These are phyloP conservation scores for Stachybotrys echinatus DNA, from an alignment of 2,329 filamentous ascomycete genomes.

Conservation along the genomic window DNA sequence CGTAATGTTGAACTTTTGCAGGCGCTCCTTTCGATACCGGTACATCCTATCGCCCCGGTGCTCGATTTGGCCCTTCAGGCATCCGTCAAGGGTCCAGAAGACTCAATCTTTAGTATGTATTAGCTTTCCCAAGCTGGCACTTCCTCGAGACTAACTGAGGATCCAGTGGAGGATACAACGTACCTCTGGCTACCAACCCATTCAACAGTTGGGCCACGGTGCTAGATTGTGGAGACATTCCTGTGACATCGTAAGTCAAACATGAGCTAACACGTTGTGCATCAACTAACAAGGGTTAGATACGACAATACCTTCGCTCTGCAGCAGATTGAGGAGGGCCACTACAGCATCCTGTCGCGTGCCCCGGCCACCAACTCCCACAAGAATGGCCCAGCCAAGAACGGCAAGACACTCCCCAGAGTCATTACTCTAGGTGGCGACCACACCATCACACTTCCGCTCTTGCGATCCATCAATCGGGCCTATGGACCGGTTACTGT, in stretches of 20 bases:
- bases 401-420: slow-evolving; percentile 71
- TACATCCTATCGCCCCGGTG: slow-evolving; percentile 78
- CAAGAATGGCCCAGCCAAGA: slow-evolving; percentile 62
- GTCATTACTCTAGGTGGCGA: slow-evolving; percentile 71
- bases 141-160: not conserved
- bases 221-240: slow-evolving; percentile 79
- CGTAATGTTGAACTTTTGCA: slow-evolving; percentile 19
- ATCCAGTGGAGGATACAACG: slow-evolving; percentile 77
- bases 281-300: slow-evolving; percentile 30
- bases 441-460: slow-evolving; percentile 56
- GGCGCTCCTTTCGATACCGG: slow-evolving; percentile 82
- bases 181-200: slow-evolving; percentile 72
- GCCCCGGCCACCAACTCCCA: slow-evolving; percentile 63
- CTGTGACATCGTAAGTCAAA: slow-evolving; percentile 67
- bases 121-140: not conserved
- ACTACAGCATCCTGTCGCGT: slow-evolving; percentile 69
- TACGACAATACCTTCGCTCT: slow-evolving; percentile 81
- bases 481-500: slow-evolving; percentile 57
- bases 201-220: slow-evolving; percentile 78
- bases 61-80: slow-evolving; percentile 77
- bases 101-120: slow-evolving; percentile 77
- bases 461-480: slow-evolving; percentile 54
- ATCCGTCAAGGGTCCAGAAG: slow-evolving; percentile 82
- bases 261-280: not conserved
- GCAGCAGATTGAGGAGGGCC: slow-evolving; percentile 79